A percentile compares a stretch with the other conserved stretches of the same genome.
These are phyloP conservation scores for Protea cynaroides DNA, from an alignment of 164 flowering plant genomes.

Conservation along the genomic window DNA sequence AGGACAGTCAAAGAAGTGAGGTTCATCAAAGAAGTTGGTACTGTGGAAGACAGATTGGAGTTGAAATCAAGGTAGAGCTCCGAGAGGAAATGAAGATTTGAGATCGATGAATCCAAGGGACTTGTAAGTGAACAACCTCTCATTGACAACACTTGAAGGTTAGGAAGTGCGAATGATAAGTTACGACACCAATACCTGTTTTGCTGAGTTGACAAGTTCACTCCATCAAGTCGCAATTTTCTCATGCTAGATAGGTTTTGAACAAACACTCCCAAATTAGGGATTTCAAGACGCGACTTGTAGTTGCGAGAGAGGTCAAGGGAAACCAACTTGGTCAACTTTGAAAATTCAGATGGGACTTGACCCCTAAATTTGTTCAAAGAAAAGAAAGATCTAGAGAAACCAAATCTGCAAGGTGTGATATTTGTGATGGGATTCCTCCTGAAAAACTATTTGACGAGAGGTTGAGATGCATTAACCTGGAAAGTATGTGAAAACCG, in stretches of 20 bases:
- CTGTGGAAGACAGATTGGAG: not conserved
- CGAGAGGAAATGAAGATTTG: not conserved
- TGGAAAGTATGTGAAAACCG: not conserved
- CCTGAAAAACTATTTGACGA: slow-evolving; percentile 1
- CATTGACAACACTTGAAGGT: not conserved
- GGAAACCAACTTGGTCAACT: not conserved
- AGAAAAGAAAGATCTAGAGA: not conserved
- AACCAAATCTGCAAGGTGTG: not conserved
- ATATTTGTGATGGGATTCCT: slow-evolving; percentile 2
- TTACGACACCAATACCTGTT: not conserved
- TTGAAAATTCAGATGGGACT: not conserved
- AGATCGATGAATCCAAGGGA: not conserved
- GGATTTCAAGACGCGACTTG: not conserved
- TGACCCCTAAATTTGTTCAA: too few relatives aligned
- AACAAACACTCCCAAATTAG: not conserved
- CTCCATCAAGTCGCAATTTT: not conserved
- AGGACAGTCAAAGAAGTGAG: slow-evolving; percentile 3
- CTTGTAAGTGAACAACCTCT: not conserved
- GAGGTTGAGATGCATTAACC: slow-evolving; percentile 14
- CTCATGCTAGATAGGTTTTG: not conserved
- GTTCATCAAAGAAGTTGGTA: not conserved
- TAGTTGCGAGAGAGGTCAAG: not conserved
- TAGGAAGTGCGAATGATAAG: not conserved
- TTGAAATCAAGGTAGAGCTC: not conserved
- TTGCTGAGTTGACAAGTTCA: not conserved